A percentile compares a stretch with the other conserved stretches of the same genome.
Conservation (phyloP, 805 yeast genomes). For the Metschnikowia gelsemii region DNA sequence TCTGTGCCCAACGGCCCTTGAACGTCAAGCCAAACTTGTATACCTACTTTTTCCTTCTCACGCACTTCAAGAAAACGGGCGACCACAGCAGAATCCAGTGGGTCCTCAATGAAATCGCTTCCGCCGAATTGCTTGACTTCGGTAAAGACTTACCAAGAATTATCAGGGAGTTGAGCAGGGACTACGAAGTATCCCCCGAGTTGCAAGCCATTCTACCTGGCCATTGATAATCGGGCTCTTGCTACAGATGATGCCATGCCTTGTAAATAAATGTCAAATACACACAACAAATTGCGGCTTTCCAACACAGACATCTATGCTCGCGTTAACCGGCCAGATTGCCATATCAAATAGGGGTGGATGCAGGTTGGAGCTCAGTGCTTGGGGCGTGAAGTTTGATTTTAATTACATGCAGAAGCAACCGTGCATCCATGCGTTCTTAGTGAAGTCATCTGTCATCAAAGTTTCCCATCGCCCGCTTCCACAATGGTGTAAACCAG, state of each 20-base stretch:
- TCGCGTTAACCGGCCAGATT: too few relatives aligned
- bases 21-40: slow-evolving; percentile 44
- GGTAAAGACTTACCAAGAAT: slow-evolving; percentile 44
- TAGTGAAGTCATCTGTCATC: slow-evolving; percentile 16
- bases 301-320: too few relatives aligned
- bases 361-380: too few relatives aligned
- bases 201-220: slow-evolving; percentile 15
- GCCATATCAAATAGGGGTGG: too few relatives aligned
- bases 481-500: slow-evolving; percentile 68
- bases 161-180: slow-evolving; percentile 22
- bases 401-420: too few relatives aligned
- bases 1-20: slow-evolving; percentile 27
- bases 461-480: slow-evolving; percentile 64
- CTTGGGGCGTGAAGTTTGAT: too few relatives aligned
- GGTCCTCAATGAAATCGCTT: slow-evolving; percentile 40
- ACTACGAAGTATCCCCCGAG: slow-evolving; percentile 20
- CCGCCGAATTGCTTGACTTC: slow-evolving; percentile 26
- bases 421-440: too few relatives aligned
- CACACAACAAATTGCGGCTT: too few relatives aligned
- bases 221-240: neutral
- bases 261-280: slow-evolving; percentile 8
- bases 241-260: neutral
- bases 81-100: slow-evolving; percentile 33
- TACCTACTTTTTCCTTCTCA: slow-evolving; percentile 49
- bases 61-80: slow-evolving; percentile 34